phyloP scores from a whole-genome alignment of 2,329 filamentous ascomycete genomes.

The Ophiostoma australiae region DNA sequence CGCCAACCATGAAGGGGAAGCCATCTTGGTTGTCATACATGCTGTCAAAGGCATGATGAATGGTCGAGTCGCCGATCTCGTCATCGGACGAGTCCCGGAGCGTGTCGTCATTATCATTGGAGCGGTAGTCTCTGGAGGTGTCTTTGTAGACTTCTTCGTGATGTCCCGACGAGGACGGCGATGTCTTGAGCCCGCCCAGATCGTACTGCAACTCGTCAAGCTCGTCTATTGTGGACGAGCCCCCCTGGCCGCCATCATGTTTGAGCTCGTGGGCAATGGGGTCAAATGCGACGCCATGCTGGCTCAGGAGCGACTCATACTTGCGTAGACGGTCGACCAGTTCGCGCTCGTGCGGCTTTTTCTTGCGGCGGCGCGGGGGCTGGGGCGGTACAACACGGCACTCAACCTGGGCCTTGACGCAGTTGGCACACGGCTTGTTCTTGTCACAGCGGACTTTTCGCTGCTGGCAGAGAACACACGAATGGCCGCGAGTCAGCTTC shows the following conservation, averaged over 20 bases:
- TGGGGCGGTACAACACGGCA: constrained; percentile 56
- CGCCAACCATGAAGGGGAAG: constrained; percentile 54
- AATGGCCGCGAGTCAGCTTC: constrained; percentile 56
- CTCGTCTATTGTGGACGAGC: constrained; percentile 39
- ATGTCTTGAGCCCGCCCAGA: constrained; percentile 51
- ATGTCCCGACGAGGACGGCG: constrained; percentile 34
- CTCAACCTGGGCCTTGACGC: constrained; percentile 56
- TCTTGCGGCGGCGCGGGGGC: constrained; percentile 55
- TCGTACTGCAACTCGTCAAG: constrained; percentile 54
- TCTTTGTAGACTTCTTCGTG: background rate
- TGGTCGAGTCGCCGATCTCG: constrained; percentile 49
- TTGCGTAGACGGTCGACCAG: constrained; percentile 63
- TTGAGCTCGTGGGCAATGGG: constrained; percentile 53
- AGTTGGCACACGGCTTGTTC: constrained; percentile 65
- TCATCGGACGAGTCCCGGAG: constrained; percentile 54
- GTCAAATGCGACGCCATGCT: constrained; percentile 65
- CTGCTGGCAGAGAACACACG: constrained; percentile 69
- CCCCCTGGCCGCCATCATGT: constrained; percentile 32
- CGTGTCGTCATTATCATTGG: constrained; percentile 47
- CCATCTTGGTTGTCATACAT: constrained; percentile 54
- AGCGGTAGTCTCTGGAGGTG: constrained; percentile 41
- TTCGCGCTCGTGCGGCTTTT: constrained; percentile 64
- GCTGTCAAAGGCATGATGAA: constrained; percentile 55
- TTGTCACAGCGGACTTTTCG: constrained; percentile 72
- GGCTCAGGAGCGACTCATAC: constrained; percentile 61